Conservation (phyloP, 192 early-diverging fungal genomes). For the Phycomyces blakesleeanus region DNA sequence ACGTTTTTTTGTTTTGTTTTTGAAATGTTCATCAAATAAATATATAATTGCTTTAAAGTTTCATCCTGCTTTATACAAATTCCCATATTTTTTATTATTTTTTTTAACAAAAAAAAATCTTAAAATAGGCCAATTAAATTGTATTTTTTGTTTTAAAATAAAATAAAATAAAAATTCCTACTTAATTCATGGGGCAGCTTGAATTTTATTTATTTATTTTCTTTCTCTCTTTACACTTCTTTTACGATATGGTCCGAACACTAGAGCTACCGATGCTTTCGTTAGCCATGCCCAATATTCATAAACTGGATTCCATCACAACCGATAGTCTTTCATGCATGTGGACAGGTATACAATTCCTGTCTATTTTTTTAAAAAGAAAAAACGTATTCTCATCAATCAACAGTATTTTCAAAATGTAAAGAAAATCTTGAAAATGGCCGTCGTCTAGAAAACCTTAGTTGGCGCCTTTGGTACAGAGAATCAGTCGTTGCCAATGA, state of each 20-base stretch:
- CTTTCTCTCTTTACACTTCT: neutral
- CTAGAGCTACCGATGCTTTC: constrained; percentile 19
- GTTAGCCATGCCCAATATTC: constrained; percentile 17
- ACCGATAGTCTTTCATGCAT: constrained; percentile 18
- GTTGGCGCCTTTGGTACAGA: constrained; percentile 35
- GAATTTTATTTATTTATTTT: neutral
- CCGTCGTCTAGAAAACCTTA: constrained; percentile 29
- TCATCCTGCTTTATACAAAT: too few species aligned
- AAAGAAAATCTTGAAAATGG: constrained; percentile 31
- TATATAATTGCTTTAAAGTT: too few species aligned
- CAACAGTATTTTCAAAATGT: constrained; percentile 34
- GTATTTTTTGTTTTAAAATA: too few species aligned
- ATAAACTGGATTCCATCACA: constrained; percentile 9
- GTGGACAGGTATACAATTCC: constrained; percentile 31
- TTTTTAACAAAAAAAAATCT: too few species aligned
- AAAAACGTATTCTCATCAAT: neutral
- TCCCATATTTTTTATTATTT: too few species aligned
- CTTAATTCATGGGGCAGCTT: too few species aligned
- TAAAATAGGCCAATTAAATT: too few species aligned
- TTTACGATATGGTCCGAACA: constrained; percentile 5
- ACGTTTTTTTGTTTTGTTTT: too few species aligned
- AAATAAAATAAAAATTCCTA: too few species aligned
- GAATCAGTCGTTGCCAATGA: constrained; percentile 9
- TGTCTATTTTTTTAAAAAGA: neutral
- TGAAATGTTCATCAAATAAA: too few species aligned